Evolutionary conservation across 805 yeast genomes (phyloP), one percentile per base, ranked within the genome.

Genomic region (Candida boleticola): DNA sequence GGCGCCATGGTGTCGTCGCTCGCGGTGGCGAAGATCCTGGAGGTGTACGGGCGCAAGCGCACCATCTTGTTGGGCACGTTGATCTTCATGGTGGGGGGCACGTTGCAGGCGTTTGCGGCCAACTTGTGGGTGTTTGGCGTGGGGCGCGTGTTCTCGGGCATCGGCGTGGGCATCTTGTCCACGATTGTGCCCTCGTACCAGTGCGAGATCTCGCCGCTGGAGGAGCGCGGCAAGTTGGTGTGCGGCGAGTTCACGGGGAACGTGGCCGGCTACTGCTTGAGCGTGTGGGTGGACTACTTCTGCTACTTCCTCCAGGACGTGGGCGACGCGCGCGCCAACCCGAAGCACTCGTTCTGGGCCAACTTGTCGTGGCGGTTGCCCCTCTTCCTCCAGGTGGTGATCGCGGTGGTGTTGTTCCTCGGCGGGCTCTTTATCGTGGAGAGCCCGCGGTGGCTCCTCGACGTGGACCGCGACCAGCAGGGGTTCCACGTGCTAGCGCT

Each of bases 241-340:
- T 86, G 95, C 57, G 84, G 88, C 29, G 95, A 89, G 58, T 89
- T 88, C 62, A 83, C 95, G 0, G 95, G 95, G 9, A 89, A 88
- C 63, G 81, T 89, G 33, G 57, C 82, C 4, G 97, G 96, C 4
- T 89, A 88, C 60, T 76, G 87, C 2, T 67, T 83, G 17, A 83
- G 93, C 37, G 92, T 89, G 19, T 89, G 96, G 96, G 81, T 86
- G 3, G 95, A 87, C 63, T 89, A 85, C 58, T 70, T 74, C 36
- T 83, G 89, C 57, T 82, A 85, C 37, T 85, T 70, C 52, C 68
- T 86, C 34, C 75, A 76, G 35, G 71, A 80, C 42, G 69, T 82
- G 43, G 61, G 74, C 20, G 68, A 67, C 41, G 68, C 73, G 6
- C 52, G 71, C 19, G 48, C 45, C 2, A 49, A 66, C 18, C 71